A percentile compares a stretch with the other conserved stretches of the same genome.
Conservation (phyloP, 495 filamentous ascomycete species). For the Lasiosphaeriaceae sp. region DNA sequence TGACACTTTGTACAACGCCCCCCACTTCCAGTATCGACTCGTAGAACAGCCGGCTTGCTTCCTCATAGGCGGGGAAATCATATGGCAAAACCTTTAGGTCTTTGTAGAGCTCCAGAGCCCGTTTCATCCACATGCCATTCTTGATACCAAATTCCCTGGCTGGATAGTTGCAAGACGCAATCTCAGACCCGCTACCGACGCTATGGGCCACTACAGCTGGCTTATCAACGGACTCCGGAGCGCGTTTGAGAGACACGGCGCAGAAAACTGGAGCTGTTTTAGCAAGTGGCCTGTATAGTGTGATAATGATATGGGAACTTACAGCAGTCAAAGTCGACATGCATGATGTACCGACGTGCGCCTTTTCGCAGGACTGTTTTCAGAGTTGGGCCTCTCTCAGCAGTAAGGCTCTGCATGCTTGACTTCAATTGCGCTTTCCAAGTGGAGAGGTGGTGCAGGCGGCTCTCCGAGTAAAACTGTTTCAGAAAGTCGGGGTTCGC, state of each 20-base stretch:
- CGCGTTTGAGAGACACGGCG: conserved; percentile 76
- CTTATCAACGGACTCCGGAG: conserved; percentile 71
- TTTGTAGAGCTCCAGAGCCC: conserved; percentile 76
- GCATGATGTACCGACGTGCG: conserved; percentile 77
- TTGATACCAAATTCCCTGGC: conserved; percentile 82
- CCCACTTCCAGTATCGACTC: conserved; percentile 72
- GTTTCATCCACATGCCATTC: conserved; percentile 99
- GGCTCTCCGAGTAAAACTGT: conserved; percentile 89
- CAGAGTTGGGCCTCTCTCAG: conserved; percentile 48
- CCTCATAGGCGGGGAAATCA: conserved; percentile 91
- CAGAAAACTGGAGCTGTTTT: conserved; percentile 60
- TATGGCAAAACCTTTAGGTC: conserved; percentile 84
- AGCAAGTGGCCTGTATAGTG: neutral
- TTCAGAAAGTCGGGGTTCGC: conserved; percentile 89
- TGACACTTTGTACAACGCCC: conserved; percentile 89
- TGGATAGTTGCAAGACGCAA: conserved; percentile 94
- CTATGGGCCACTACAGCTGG: conserved; percentile 90
- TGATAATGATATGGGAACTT: neutral
- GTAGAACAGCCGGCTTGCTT: conserved; percentile 85
- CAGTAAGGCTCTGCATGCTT: conserved; percentile 71
- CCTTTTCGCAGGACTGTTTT: conserved; percentile 46
- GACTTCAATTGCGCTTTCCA: conserved; percentile 95
- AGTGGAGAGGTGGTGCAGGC: conserved; percentile 88
- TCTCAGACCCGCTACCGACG: conserved; percentile 79
- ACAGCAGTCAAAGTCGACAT: conserved; percentile 93